phyloP scores from a whole-genome alignment of 2,329 filamentous ascomycete genomes.

The Penicillium sclerotiorum region DNA sequence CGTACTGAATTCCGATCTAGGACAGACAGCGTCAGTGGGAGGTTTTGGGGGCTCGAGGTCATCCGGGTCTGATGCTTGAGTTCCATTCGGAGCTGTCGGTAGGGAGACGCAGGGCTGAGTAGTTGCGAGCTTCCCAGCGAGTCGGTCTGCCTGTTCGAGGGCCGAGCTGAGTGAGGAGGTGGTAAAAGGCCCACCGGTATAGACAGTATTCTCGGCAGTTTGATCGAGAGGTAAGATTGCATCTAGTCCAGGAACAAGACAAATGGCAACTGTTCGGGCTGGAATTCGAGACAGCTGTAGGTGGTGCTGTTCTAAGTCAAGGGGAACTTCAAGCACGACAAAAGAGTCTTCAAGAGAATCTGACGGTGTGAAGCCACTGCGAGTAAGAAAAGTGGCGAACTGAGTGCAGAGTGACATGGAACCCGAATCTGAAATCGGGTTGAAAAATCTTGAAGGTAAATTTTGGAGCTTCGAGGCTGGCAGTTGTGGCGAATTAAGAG shows the following conservation, averaged over 20 bases:
- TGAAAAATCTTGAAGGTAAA: not conserved
- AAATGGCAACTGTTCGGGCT: constrained; percentile 4
- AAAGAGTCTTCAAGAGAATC: constrained; percentile 1
- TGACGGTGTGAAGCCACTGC: not conserved
- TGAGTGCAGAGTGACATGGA: not conserved
- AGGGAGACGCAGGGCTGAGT: not conserved
- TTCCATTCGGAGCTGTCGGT: not conserved
- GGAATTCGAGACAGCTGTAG: not conserved
- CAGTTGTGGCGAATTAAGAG: not conserved
- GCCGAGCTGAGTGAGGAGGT: not conserved
- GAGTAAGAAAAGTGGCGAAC: not conserved
- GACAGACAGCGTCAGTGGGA: not conserved
- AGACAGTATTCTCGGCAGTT: constrained; percentile 2
- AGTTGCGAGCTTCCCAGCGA: not conserved
- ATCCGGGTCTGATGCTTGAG: not conserved
- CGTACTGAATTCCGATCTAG: not conserved
- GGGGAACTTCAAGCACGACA: constrained; percentile 4
- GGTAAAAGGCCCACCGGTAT: constrained; percentile 4
- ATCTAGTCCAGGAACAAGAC: constrained; percentile 3
- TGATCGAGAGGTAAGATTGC: not conserved
- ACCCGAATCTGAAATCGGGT: not conserved
- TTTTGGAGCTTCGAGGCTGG: not conserved
- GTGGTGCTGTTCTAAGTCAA: constrained; percentile 4
- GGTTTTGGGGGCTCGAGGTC: not conserved
- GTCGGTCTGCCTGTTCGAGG: not conserved